Evolutionary conservation across 176 grass and related monocot species (phyloP).

Genomic region (Phyllostachys edulis): DNA sequence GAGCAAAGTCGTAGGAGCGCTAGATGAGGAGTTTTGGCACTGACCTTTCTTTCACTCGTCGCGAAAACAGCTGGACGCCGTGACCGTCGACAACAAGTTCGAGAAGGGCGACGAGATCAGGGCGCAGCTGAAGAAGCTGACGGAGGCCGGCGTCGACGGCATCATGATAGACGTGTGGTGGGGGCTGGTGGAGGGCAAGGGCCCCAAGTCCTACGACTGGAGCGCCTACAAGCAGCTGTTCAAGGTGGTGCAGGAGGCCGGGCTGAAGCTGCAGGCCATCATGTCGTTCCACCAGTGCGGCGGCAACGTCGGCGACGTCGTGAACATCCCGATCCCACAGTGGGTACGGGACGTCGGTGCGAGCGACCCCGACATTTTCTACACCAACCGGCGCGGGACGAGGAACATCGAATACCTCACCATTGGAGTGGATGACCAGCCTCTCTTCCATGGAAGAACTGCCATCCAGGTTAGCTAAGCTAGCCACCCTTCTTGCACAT

Average conservation of each 20-base stretch:
- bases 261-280: slow-evolving; percentile 81
- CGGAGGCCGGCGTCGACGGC: slow-evolving; percentile 53
- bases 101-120: slow-evolving; percentile 49
- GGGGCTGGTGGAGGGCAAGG: slow-evolving; percentile 71
- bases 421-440: slow-evolving; percentile 75
- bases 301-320: slow-evolving; percentile 68
- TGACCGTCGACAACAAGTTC: slow-evolving; percentile 45
- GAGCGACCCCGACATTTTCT: slow-evolving; percentile 61
- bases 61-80: slow-evolving; percentile 43
- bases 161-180: slow-evolving; percentile 96
- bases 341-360: slow-evolving; percentile 58
- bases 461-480: slow-evolving; percentile 61
- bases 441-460: slow-evolving; percentile 66
- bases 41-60: neutral
- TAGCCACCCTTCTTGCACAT: neutral
- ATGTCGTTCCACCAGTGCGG: slow-evolving; percentile 94
- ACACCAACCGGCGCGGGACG: slow-evolving; percentile 48
- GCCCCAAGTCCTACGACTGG: slow-evolving; percentile 59
- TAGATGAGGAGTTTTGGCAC: neutral
- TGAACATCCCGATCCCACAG: slow-evolving; percentile 61
- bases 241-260: slow-evolving; percentile 63
- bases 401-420: slow-evolving; percentile 84
- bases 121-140: slow-evolving; percentile 51
- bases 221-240: slow-evolving; percentile 68
- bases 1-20: neutral